Percentiles rank a stretch among this genome's conserved stretches.
These are phyloP conservation scores for Blastosporella zonata DNA, from an alignment of 1,284 basidiomycete genomes.

Conservation along the genomic window DNA sequence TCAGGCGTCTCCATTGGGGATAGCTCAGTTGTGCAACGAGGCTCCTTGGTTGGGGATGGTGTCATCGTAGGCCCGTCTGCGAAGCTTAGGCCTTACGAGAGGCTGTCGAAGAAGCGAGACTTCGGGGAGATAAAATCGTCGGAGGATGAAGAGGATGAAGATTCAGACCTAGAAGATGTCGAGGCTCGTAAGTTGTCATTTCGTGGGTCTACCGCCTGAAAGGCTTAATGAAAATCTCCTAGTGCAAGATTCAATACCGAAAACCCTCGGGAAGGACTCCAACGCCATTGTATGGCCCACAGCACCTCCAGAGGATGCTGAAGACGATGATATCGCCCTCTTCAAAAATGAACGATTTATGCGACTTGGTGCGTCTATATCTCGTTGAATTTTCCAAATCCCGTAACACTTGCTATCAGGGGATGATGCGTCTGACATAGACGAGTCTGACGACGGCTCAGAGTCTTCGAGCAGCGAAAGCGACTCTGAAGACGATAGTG, in stretches of 20 bases:
- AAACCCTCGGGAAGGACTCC: conserved; percentile 53
- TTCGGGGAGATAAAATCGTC: conserved; percentile 26
- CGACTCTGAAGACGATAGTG: conserved; percentile 32
- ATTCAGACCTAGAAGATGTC: conserved; percentile 64
- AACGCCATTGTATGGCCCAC: conserved; percentile 75
- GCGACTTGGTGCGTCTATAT: conserved; percentile 53
- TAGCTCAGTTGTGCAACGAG: conserved; percentile 57
- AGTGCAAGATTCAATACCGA: conserved; percentile 44
- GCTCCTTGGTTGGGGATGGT: conserved; percentile 79
- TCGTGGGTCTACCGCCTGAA: background rate
- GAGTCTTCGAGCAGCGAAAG: conserved; percentile 30
- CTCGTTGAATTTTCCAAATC: background rate
- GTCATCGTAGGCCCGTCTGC: conserved; percentile 77
- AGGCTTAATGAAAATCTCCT: conserved; percentile 16
- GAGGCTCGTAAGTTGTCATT: conserved; percentile 50
- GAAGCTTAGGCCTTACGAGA: conserved; percentile 65
- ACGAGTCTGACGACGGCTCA: conserved; percentile 57
- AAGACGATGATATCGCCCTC: conserved; percentile 55
- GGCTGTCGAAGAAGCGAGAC: conserved; percentile 56
- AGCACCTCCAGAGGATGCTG: conserved; percentile 54
- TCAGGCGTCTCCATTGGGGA: conserved; percentile 71
- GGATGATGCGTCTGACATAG: conserved; percentile 57
- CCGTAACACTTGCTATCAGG: conserved; percentile 36
- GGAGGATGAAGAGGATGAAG: conserved; percentile 38
- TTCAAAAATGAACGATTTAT: conserved; percentile 66